Percentiles rank a stretch among this genome's conserved stretches.
These are phyloP conservation scores for Ajuga reptans DNA, from an alignment of 305 asterid species.

Conservation along the genomic window DNA sequence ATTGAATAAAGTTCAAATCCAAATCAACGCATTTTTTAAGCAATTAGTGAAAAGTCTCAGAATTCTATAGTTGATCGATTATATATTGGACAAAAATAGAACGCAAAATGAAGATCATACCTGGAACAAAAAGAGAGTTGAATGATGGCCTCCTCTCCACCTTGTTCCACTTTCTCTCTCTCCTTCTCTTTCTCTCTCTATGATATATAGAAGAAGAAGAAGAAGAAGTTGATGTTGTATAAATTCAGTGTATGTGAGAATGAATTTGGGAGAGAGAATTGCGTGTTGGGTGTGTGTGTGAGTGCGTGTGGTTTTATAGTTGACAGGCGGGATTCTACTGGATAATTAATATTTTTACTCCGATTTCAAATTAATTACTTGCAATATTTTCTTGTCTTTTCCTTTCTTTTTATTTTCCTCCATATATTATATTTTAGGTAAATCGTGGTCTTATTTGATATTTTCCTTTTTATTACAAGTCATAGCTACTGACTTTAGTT, in stretches of 20 bases:
- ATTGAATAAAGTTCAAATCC: not conserved
- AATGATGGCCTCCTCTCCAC: not conserved
- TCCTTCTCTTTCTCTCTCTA: not conserved
- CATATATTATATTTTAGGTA: no score
- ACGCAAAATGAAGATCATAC: no score
- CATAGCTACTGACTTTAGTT: no score
- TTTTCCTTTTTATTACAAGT: no score
- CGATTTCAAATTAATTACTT: not conserved
- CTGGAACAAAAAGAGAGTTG: slow-evolving; percentile 6
- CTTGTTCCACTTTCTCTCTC: not conserved
- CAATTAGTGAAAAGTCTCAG: not conserved
- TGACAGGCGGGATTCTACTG: slow-evolving; percentile 21
- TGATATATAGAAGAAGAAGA: not conserved
- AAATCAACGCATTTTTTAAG: not conserved
- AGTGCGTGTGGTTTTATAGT: slow-evolving; percentile 16
- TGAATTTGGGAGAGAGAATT: not conserved
- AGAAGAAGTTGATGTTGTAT: not conserved
- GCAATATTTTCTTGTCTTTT: not conserved
- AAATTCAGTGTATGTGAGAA: not conserved
- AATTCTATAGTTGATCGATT: not conserved
- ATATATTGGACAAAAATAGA: not conserved
- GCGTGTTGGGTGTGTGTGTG: slow-evolving; percentile 6
- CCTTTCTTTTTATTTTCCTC: no score
- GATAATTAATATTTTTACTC: not conserved
- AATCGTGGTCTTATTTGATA: no score